phyloP scores from a whole-genome alignment of 1,284 basidiomycete species.

The Ganoderma meredithae region DNA sequence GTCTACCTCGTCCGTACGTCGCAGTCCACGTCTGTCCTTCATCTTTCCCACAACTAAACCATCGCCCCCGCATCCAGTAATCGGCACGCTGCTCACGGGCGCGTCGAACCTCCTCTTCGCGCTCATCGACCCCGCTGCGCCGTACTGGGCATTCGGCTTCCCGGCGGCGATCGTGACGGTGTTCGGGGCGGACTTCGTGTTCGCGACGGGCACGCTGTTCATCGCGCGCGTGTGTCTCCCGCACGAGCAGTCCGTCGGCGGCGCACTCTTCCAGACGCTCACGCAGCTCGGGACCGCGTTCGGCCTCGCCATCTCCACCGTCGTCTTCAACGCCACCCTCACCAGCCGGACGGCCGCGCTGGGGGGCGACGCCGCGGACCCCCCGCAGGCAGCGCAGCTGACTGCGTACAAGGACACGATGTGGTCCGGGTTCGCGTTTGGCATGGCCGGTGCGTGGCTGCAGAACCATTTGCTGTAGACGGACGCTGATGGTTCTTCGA shows the following conservation, averaged over 20 bases:
- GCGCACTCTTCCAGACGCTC: conserved; percentile 81
- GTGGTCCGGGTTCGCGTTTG: conserved; percentile 71
- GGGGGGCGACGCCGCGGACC: conserved; percentile 41
- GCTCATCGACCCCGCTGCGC: conserved; percentile 61
- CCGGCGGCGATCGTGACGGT: conserved; percentile 78
- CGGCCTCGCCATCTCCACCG: conserved; percentile 78
- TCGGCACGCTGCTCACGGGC: conserved; percentile 69
- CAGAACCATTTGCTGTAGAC: too few relatives aligned
- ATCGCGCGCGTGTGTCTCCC: conserved; percentile 75
- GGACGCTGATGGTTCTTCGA: conserved; percentile 9
- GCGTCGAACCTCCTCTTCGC: conserved; percentile 78
- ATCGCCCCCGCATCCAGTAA: conserved; percentile 42
- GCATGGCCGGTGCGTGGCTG: conserved; percentile 53
- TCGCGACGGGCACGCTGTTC: conserved; percentile 77
- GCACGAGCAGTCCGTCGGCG: conserved; percentile 82
- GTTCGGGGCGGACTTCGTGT: conserved; percentile 84
- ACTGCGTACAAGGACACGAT: conserved; percentile 66
- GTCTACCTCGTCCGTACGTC: conserved; percentile 62
- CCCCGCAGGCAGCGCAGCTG: conserved; percentile 51
- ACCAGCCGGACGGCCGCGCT: conserved; percentile 43
- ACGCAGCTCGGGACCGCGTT: conserved; percentile 80
- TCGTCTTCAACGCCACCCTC: conserved; percentile 70
- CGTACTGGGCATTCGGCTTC: conserved; percentile 87
- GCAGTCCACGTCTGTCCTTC: not conserved
- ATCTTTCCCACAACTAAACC: not conserved